A percentile compares a stretch with the other conserved stretches of the same genome.
phyloP scores from a whole-genome alignment of 805 yeast species.

The Maudiozyma serrabonitensis region DNA sequence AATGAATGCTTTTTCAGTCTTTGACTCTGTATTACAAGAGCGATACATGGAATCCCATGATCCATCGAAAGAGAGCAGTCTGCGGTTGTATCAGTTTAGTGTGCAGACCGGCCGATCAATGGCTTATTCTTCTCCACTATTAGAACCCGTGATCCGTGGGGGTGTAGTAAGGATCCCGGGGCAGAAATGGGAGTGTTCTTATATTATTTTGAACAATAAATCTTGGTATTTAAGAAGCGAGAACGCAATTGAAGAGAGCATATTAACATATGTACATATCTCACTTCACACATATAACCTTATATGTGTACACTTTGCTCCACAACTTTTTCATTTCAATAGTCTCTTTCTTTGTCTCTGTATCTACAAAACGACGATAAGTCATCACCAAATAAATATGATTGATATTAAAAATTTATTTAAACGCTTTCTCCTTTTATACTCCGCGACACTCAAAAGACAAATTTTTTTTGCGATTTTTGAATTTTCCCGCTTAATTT shows the following conservation, averaged over 20 bases:
- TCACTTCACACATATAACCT: background rate
- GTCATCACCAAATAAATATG: too few species aligned
- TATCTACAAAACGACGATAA: too few species aligned
- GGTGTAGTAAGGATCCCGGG: constrained; percentile 35
- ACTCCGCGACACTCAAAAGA: too few species aligned
- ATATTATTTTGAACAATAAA: background rate
- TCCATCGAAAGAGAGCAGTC: constrained; percentile 14
- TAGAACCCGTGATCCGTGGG: constrained; percentile 48
- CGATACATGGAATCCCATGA: constrained; percentile 1
- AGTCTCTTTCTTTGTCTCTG: background rate
- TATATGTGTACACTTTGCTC: background rate
- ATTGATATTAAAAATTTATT: too few species aligned
- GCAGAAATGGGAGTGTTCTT: constrained; percentile 52
- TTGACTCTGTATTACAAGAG: too few species aligned
- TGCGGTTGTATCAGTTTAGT: constrained; percentile 40
- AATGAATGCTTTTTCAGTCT: too few species aligned
- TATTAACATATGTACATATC: background rate
- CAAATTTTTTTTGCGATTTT: too few species aligned
- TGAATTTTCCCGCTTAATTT: too few species aligned
- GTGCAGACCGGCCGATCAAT: constrained; percentile 26
- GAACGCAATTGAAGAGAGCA: background rate
- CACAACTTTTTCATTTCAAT: background rate
- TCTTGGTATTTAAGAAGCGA: too few species aligned
- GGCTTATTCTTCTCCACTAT: constrained; percentile 55
- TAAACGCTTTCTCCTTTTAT: too few species aligned